Evolutionary conservation across 805 yeast species (phyloP).

Genomic region (Novakomyces olei): DNA sequence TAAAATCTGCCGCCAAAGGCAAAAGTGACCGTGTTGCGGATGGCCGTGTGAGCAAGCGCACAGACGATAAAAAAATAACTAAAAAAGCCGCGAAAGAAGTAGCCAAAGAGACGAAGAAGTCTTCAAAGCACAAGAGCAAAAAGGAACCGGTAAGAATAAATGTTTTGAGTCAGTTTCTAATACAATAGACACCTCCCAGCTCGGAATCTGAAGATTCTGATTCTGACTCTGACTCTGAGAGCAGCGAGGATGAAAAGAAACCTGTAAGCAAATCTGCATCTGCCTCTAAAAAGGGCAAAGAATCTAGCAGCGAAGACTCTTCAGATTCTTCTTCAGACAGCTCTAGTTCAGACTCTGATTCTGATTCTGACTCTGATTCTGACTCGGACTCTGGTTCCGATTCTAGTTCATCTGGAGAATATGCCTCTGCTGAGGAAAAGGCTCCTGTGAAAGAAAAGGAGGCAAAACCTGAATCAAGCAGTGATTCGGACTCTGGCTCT

Average conservation of each 20-base stretch:
- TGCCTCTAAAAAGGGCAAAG: slow-evolving; percentile 12
- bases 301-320: slow-evolving; percentile 12
- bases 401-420: slow-evolving; percentile 13
- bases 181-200: slow-evolving; percentile 1
- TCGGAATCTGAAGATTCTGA: slow-evolving; percentile 5
- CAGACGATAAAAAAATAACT: too few relatives aligned
- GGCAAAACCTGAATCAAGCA: slow-evolving; percentile 3
- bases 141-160: neutral
- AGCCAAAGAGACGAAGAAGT: too few relatives aligned
- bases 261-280: slow-evolving; percentile 10
- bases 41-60: too few relatives aligned
- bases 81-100: too few relatives aligned
- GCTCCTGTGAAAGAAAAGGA: slow-evolving; percentile 13
- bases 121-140: slow-evolving; percentile 2
- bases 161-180: neutral
- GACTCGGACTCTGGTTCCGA: slow-evolving; percentile 14
- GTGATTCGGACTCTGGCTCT: slow-evolving; percentile 11
- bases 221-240: neutral
- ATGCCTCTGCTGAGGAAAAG: slow-evolving; percentile 9
- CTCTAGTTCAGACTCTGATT: slow-evolving; percentile 10
- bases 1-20: too few relatives aligned
- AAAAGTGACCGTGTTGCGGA: too few relatives aligned
- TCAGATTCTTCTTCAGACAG: slow-evolving; percentile 12
- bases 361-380: slow-evolving; percentile 15
- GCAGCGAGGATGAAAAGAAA: slow-evolving; percentile 4